Percentiles rank a stretch among this genome's conserved stretches.
Evolutionary conservation across 2,329 filamentous ascomycete genomes (phyloP).

Genomic region (Aureobasidium sp.): DNA sequence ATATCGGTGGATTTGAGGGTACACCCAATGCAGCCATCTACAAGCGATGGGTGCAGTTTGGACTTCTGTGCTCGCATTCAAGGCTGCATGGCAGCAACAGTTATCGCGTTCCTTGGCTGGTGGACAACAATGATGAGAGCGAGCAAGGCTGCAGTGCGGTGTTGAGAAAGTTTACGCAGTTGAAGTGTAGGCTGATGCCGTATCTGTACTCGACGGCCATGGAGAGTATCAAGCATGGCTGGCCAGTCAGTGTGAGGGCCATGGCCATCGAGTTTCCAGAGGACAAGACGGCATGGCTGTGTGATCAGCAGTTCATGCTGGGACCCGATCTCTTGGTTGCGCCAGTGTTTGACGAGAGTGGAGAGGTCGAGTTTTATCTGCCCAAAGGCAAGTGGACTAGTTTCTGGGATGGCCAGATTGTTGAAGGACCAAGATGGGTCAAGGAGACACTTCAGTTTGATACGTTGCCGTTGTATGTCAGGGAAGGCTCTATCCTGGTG

Average conservation of each 20-base stretch:
- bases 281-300: conserved; percentile 58
- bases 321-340: conserved; percentile 56
- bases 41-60: conserved; percentile 73
- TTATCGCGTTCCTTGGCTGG: conserved; percentile 68
- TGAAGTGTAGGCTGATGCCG: conserved; percentile 51
- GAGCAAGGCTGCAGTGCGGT: conserved; percentile 43
- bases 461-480: conserved; percentile 34
- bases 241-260: conserved; percentile 53
- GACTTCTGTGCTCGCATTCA: conserved; percentile 61
- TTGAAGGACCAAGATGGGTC: conserved; percentile 37
- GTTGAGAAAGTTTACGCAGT: conserved; percentile 43
- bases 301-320: conserved; percentile 69
- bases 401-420: conserved; percentile 38
- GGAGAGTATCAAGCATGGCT: conserved; percentile 44
- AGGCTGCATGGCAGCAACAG: conserved; percentile 61
- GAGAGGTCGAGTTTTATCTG: conserved; percentile 59
- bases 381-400: conserved; percentile 44
- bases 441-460: conserved; percentile 34
- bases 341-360: conserved; percentile 55
- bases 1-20: conserved; percentile 67
- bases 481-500: conserved; percentile 33
- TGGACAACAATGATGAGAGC: conserved; percentile 53
- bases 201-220: conserved; percentile 49
- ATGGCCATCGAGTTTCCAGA: conserved; percentile 63
- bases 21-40: conserved; percentile 56